Conservation (phyloP, 2,329 filamentous ascomycete genomes). For the Botryotinia globosa region DNA sequence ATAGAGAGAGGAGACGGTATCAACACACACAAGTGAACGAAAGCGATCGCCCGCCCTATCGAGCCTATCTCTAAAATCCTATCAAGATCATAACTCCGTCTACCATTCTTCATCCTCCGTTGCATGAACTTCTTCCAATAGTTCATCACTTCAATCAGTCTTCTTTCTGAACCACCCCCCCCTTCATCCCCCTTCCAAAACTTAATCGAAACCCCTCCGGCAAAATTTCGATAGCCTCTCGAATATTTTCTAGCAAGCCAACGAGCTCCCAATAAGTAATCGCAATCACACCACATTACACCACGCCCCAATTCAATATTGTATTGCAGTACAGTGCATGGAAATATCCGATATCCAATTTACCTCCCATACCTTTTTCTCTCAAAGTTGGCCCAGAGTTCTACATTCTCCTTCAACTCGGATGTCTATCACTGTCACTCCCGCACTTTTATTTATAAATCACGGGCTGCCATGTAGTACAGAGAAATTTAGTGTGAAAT, state of each 20-base stretch:
- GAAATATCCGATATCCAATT: neutral
- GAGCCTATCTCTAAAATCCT: neutral
- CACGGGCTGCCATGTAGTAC: slow-evolving; percentile 33
- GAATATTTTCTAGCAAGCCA: neutral
- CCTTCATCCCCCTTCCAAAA: slow-evolving; percentile 1
- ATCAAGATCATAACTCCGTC: neutral
- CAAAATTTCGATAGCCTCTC: neutral
- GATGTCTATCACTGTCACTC: slow-evolving; percentile 24
- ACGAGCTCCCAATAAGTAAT: neutral
- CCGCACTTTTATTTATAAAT: slow-evolving; percentile 24
- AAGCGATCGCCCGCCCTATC: neutral
- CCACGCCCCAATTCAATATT: neutral
- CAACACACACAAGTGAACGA: neutral
- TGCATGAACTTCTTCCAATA: slow-evolving; percentile 9
- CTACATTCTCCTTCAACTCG: slow-evolving; percentile 18
- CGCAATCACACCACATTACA: slow-evolving; percentile 2
- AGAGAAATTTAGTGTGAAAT: slow-evolving; percentile 26
- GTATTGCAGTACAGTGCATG: neutral
- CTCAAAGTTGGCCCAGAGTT: slow-evolving; percentile 14
- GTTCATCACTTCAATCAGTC: slow-evolving; percentile 14
- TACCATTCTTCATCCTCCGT: neutral
- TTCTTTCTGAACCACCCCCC: slow-evolving; percentile 6
- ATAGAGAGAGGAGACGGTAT: neutral
- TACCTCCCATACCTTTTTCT: neutral
- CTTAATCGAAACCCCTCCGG: neutral